Evolutionary conservation across 2,329 filamentous ascomycete species (phyloP).

Genomic region (Paecilomyces sp.): DNA sequence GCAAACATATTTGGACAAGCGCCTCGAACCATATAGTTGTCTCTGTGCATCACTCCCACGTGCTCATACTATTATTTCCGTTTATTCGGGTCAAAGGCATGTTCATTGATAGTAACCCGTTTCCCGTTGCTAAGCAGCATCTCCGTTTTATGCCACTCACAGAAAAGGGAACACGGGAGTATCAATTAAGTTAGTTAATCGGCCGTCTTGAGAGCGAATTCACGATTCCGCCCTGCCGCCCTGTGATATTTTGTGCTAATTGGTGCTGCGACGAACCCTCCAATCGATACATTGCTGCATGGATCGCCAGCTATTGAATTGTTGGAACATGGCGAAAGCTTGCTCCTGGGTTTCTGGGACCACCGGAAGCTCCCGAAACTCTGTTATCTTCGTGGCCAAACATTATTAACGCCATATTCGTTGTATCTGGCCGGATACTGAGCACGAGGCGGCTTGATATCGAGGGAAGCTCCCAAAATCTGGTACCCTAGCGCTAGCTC

Average conservation of each 20-base stretch:
- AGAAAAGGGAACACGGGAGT: neutral
- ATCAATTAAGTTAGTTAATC: neutral
- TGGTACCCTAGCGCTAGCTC: neutral
- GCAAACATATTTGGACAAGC: neutral
- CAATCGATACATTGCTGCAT: neutral
- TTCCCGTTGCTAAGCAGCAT: neutral
- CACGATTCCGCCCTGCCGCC: neutral
- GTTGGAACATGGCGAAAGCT: neutral
- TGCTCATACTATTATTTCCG: neutral
- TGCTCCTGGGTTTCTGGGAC: neutral
- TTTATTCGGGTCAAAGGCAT: neutral
- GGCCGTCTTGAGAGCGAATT: neutral
- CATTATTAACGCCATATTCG: neutral
- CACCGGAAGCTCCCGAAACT: neutral
- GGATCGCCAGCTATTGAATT: neutral
- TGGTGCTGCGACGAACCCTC: no score
- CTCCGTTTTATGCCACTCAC: neutral
- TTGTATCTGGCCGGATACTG: neutral
- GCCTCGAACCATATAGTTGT: neutral
- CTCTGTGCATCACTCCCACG: neutral
- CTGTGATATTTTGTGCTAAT: neutral
- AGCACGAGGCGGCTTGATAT: neutral
- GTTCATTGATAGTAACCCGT: neutral
- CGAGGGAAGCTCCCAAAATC: neutral
- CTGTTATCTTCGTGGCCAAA: neutral